Base-by-base conservation (phyloP, 345 rosid genomes). In the Boechera divaricarpa region DNA sequence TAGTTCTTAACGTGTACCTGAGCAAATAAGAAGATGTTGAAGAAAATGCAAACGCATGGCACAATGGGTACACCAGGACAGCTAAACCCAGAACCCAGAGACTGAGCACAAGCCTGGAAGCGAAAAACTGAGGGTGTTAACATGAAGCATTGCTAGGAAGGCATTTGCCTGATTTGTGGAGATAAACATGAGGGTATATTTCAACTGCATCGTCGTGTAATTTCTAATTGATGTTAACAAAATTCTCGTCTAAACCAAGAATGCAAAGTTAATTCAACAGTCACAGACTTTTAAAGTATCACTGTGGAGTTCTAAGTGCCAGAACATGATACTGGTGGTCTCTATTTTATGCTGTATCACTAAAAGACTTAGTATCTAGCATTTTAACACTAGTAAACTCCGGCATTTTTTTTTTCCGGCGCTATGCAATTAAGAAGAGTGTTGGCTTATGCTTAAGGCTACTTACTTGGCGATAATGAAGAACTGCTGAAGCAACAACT, bases 11-110 rank as follows among this genome's bases (percentile, higher is more conserved):
- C 18, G 10, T 44, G 72, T 79, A 95, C 97, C 97, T 93, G 98
- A 82, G 98, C 97, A 84, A 91, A 91, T 75, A 95, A 86, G 85
- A 91, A 95, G 67, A 95, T 87, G 82, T 93, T 95, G 82, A 95
- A 87, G 85, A 93, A 90, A 80, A 95, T 88, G 85, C 97, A 88
- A 65, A 87, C 64, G 38, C 85, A 76, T 48, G 99, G 99, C 75
- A 95, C 55, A 13, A 90, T 48, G 11, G 99, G 98, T 67, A 95
- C 99, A 66, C 93, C 80, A 18, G 99, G 99, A 76, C 99, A 95
- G 61, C 89, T 75, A 79, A 95, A 95, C 60, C 97, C 94, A 7
- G 85, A 92, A 32, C 96, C 94, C 2, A 76, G 84, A 59, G 92
- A 83, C 70, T 69, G 80, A 3, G 67, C 74, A 79, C 93, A 91